Evolutionary conservation across 83 land plant genomes (phyloP).

Genomic region (Diphasiastrum complanatum): DNA sequence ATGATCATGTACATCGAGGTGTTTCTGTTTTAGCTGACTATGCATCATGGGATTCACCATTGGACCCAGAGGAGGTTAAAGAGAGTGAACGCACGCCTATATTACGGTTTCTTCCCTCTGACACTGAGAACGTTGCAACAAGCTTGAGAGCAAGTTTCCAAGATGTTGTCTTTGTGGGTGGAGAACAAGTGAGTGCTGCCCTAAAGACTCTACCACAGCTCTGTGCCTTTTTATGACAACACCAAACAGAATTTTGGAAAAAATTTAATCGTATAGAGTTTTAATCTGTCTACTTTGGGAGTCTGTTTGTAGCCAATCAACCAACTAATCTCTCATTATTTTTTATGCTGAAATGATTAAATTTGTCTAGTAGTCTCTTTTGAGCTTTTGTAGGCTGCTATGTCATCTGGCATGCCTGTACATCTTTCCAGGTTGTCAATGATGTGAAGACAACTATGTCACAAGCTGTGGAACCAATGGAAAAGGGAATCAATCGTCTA

Average conservation of each 20-base stretch:
- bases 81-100: constrained; percentile 73
- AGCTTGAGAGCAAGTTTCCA: constrained; percentile 71
- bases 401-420: too few relatives aligned
- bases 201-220: too few relatives aligned
- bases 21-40: constrained; percentile 83
- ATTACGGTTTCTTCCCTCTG: constrained; percentile 56
- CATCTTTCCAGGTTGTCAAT: constrained; percentile 63
- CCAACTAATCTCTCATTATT: too few relatives aligned
- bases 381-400: too few relatives aligned
- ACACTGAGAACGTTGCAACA: constrained; percentile 44
- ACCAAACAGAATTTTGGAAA: constrained; percentile 2
- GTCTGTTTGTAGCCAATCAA: too few relatives aligned
- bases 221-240: too few relatives aligned
- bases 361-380: too few relatives aligned
- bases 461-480: constrained; percentile 82
- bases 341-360: too few relatives aligned
- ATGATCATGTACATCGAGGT: constrained; percentile 45
- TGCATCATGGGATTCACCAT: constrained; percentile 57
- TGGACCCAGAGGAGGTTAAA: constrained; percentile 81
- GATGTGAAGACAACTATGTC: constrained; percentile 77
- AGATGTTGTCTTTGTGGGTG: constrained; percentile 84
- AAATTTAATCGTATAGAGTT: too few relatives aligned
- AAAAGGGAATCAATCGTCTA: constrained; percentile 69
- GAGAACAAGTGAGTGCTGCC: constrained; percentile 64
- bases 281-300: too few relatives aligned